A percentile compares a stretch with the other conserved stretches of the same genome.
Evolutionary conservation across 176 grass and related monocot species (phyloP).

Genomic region (Elymus sibiricus): DNA sequence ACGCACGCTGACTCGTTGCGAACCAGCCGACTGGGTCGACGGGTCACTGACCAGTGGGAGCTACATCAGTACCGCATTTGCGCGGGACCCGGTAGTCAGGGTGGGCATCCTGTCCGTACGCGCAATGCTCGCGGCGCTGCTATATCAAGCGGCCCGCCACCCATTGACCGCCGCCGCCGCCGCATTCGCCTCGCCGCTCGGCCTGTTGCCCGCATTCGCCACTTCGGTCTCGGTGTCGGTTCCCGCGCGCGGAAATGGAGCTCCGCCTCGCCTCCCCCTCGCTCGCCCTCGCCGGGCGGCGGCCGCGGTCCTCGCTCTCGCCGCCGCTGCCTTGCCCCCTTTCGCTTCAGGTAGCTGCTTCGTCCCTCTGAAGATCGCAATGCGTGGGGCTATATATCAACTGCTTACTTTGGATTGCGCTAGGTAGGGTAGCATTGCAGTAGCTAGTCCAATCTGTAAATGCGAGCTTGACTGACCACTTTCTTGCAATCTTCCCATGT

Average conservation of each 20-base stretch:
- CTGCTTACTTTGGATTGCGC: background rate
- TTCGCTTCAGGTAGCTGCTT: constrained; percentile 15
- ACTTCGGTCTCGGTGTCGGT: background rate
- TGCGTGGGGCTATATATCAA: background rate
- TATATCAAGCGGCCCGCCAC: background rate
- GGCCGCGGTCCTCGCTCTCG: background rate
- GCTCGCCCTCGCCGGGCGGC: background rate
- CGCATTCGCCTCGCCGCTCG: background rate
- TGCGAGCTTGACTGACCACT: background rate
- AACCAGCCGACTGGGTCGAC: rapidly evolving
- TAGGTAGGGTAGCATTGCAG: background rate
- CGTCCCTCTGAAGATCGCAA: background rate
- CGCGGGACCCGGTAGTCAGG: no score
- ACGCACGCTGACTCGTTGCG: background rate
- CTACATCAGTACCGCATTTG: background rate
- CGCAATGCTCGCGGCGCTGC: no score
- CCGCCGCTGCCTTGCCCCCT: background rate
- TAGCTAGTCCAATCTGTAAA: background rate
- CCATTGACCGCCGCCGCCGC: constrained; percentile 1
- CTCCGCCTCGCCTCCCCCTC: constrained; percentile 14
- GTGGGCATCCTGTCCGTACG: background rate
- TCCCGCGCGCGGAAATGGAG: constrained; percentile 28
- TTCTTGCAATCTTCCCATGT: no score
- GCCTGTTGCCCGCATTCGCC: background rate
- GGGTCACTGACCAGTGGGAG: background rate